Conservation (phyloP, 345 rosid genomes). For the Salix brachista region DNA sequence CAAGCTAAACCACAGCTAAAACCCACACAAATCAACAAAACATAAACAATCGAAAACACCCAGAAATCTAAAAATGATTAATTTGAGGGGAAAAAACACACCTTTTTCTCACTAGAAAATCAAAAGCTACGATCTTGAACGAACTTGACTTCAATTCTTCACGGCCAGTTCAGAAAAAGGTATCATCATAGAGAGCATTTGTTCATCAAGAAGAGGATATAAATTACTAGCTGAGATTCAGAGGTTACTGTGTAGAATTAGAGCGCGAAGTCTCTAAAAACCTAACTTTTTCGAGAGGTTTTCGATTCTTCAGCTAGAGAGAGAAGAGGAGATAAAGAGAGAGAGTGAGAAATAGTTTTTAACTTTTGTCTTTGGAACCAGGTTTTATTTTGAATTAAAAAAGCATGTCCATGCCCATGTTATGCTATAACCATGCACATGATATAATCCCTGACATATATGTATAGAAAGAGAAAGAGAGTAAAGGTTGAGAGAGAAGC, state of each 20-base stretch:
- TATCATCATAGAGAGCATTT: slow-evolving; percentile 32
- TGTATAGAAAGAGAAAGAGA: slow-evolving; percentile 22
- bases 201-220: slow-evolving; percentile 18
- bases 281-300: slow-evolving; percentile 12
- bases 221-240: slow-evolving; percentile 31
- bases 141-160: slow-evolving; percentile 33
- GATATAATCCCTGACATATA: slow-evolving; percentile 14
- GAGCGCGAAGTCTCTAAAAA: slow-evolving; percentile 51
- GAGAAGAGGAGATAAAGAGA: slow-evolving; percentile 6
- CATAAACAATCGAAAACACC: slow-evolving; percentile 17
- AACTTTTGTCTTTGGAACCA: slow-evolving; percentile 44
- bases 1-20: slow-evolving; percentile 22
- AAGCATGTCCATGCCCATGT: slow-evolving; percentile 48
- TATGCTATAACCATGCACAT: slow-evolving; percentile 14
- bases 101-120: slow-evolving; percentile 19
- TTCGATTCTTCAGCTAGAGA: slow-evolving; percentile 39
- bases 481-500: slow-evolving; percentile 19
- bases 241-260: slow-evolving; percentile 31
- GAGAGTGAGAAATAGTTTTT: slow-evolving; percentile 15
- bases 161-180: slow-evolving; percentile 39
- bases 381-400: slow-evolving; percentile 32
- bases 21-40: slow-evolving; percentile 11
- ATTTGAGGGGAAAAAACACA: slow-evolving; percentile 22
- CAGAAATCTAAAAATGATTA: slow-evolving; percentile 1
- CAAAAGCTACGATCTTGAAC: slow-evolving; percentile 14